Evolutionary conservation across 2,329 filamentous ascomycete species (phyloP), one percentile per base, ranked within the genome.

Genomic region (Graphilbum fragrans): DNA sequence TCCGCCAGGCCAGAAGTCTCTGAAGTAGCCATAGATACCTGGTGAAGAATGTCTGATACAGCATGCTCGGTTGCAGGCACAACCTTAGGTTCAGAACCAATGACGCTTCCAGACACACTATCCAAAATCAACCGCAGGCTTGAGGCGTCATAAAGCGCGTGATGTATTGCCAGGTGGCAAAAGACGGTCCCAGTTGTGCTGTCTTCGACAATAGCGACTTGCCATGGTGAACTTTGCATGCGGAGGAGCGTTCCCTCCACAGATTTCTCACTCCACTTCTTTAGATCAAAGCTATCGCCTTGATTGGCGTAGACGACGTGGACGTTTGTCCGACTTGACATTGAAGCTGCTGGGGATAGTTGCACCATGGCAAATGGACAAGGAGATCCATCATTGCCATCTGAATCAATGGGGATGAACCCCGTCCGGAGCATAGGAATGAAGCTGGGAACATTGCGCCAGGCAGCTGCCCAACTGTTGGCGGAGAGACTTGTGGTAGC

Each of bases 101-200:
- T 10, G 29, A 72, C 65, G 11, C 57, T 52, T 29, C 50, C 52
- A 2, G 59, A 52, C 12, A 94, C 63, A 49, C 82, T 74, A 0
- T 64, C 53, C 2, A 94, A 59, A 1, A 95, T 68, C 1, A 66
- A 53, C 4, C 73, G 65, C 11, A 95, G 62, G 9, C 86, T 87
- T 33, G 76, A 69, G 0, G 86, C 88, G 61, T 95, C 88, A 49
- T 93, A 95, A 0, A 95, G 64, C 1, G 84, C 83, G 60, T 95
- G 88, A 47, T 93, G 82, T 3, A 86, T 67, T 2, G 64, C 55
- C 4, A 77, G 47, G 37, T 70, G 61, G 29, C 45, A 50, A 3
- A 32, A 20, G 10, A 37, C 17, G 9, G 6, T 12, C 1, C 18
- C 58, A 72, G 66, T 3, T 38, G 50, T 5, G 47, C 29, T 1